Conservation (phyloP, 768 basidiomycete genomes). For the Nidularia pulvinata region DNA sequence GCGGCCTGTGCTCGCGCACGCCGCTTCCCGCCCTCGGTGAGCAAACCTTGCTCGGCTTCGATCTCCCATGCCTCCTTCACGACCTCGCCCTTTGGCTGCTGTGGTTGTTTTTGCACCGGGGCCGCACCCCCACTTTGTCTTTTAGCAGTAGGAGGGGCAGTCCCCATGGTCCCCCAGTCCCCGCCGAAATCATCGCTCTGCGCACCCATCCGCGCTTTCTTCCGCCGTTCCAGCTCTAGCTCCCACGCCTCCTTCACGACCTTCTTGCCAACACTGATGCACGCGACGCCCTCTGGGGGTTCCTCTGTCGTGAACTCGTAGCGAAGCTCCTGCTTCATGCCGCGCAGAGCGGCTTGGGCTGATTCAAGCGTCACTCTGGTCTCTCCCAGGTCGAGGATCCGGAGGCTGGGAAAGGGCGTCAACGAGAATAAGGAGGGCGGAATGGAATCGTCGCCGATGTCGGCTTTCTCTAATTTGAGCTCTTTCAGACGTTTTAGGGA, state of each 20-base stretch:
- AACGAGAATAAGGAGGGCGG: conserved; percentile 34
- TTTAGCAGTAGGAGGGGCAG: conserved; percentile 4
- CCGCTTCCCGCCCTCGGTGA: conserved; percentile 74
- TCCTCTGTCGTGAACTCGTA: conserved; percentile 57
- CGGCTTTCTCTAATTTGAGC: conserved; percentile 51
- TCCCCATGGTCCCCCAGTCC: not conserved
- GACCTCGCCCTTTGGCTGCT: conserved; percentile 24
- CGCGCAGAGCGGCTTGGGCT: conserved; percentile 41
- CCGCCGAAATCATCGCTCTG: not conserved
- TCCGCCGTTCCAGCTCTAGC: conserved; percentile 62
- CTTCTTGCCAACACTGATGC: conserved; percentile 68
- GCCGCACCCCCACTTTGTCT: not conserved
- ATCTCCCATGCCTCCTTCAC: conserved; percentile 80
- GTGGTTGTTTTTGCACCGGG: conserved; percentile 5
- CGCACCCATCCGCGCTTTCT: conserved; percentile 29
- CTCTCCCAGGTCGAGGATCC: conserved; percentile 64
- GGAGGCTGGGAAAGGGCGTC: conserved; percentile 48
- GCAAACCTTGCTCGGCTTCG: conserved; percentile 72
- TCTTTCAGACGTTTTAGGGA: conserved; percentile 54
- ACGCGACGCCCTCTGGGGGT: conserved; percentile 47
- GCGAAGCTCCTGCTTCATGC: conserved; percentile 47
- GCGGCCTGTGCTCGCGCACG: conserved; percentile 59
- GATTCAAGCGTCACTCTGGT: conserved; percentile 54
- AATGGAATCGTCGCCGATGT: conserved; percentile 63
- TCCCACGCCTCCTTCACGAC: conserved; percentile 81